phyloP scores from a whole-genome alignment of 371 early-diverging fungal species.

The Thermomucor indicae-seudaticae region DNA sequence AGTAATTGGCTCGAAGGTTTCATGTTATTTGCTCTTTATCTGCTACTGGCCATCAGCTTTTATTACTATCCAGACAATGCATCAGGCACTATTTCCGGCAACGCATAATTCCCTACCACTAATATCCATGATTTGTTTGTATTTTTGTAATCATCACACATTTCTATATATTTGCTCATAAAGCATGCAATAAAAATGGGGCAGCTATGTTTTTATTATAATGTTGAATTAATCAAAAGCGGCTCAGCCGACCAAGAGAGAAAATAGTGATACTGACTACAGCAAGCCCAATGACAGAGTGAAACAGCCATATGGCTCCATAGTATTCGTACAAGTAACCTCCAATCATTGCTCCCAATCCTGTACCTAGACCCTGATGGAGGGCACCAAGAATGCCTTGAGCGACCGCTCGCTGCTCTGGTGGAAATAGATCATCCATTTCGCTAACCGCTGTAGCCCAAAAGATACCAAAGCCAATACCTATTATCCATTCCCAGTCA shows the following conservation, averaged over 20 bases:
- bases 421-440: conserved; percentile 34
- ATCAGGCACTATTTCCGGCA: background rate
- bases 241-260: conserved; percentile 7
- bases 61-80: conserved; percentile 57
- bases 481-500: too few species aligned
- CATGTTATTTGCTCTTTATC: conserved; percentile 69
- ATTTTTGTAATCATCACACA: background rate
- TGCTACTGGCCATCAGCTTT: conserved; percentile 76
- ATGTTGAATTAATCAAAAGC: background rate
- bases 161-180: background rate
- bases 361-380: conserved; percentile 31
- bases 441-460: conserved; percentile 39
- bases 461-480: conserved; percentile 18
- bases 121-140: too few species aligned
- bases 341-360: conserved; percentile 28
- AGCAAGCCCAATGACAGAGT: conserved; percentile 6
- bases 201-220: too few species aligned
- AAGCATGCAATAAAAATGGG: too few species aligned
- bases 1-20: conserved; percentile 87
- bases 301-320: conserved; percentile 23
- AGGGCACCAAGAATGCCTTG: conserved; percentile 37
- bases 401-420: conserved; percentile 32
- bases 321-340: conserved; percentile 21
- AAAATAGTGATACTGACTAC: conserved; percentile 12
- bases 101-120: background rate